Evolutionary conservation across 371 early-diverging fungal species (phyloP).

Genomic region (Apophysomyces variabilis): DNA sequence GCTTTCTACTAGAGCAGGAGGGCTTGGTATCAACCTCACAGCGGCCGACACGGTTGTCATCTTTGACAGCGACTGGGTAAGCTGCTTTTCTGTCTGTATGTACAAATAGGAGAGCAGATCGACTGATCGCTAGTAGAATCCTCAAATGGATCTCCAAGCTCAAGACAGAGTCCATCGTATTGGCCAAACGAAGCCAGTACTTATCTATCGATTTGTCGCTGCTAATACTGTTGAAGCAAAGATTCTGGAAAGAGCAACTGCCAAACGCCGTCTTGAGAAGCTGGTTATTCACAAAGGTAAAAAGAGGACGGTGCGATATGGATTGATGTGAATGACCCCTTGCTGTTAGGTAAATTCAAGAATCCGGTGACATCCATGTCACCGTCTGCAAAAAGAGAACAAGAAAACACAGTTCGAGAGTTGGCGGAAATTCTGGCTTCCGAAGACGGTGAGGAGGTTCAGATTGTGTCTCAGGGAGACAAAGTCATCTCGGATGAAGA

Average conservation of each 20-base stretch:
- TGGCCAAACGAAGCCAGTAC: conserved; percentile 92
- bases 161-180: conserved; percentile 97
- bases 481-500: conserved; percentile 73
- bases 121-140: conserved; percentile 64
- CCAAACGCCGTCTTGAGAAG: conserved; percentile 91
- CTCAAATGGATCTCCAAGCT: conserved; percentile 97
- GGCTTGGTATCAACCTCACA: conserved; percentile 93
- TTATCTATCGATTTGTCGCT: conserved; percentile 87
- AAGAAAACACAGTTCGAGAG: conserved; percentile 57
- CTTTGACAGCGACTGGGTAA: conserved; percentile 93
- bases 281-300: conserved; percentile 82
- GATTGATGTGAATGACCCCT: neutral
- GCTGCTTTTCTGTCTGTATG: neutral
- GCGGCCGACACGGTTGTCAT: conserved; percentile 95
- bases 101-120: no score
- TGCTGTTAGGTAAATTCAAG: conserved; percentile 58
- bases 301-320: neutral
- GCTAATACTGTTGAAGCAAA: conserved; percentile 87
- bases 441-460: conserved; percentile 69
- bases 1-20: conserved; percentile 97
- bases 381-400: conserved; percentile 22
- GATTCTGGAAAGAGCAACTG: conserved; percentile 77
- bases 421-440: conserved; percentile 76
- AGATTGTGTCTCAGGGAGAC: conserved; percentile 66
- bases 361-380: conserved; percentile 32